Evolutionary conservation across 345 rosid genomes (phyloP).

Genomic region (Stellera chamaejasme): DNA sequence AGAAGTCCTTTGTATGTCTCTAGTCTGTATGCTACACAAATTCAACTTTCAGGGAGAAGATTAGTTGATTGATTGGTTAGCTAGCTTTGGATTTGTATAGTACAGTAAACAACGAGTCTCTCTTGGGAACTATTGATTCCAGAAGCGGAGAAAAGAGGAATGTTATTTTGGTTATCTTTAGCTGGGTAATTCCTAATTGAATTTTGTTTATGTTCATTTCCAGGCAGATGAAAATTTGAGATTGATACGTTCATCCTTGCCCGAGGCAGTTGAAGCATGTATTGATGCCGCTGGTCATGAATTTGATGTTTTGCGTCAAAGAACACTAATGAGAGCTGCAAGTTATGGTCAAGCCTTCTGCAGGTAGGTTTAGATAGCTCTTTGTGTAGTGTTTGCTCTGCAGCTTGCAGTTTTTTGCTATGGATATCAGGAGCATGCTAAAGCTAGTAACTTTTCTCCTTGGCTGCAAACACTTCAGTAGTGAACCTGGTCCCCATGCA

Average conservation of each 20-base stretch:
- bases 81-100: no score
- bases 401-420: slow-evolving; percentile 1
- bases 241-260: slow-evolving; percentile 73
- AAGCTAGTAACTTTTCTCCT: slow-evolving; percentile 2
- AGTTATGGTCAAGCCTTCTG: slow-evolving; percentile 99
- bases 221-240: slow-evolving; percentile 99
- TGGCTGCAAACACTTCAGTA: not conserved
- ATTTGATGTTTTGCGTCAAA: slow-evolving; percentile 73
- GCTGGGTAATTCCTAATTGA: slow-evolving; percentile 1
- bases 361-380: slow-evolving; percentile 45
- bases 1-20: no score
- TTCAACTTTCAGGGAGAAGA: no score
- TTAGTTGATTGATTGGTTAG: no score
- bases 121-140: no score
- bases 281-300: slow-evolving; percentile 96
- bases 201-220: slow-evolving; percentile 13
- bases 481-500: no score
- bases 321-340: slow-evolving; percentile 84
- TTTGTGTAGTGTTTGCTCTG: slow-evolving; percentile 6
- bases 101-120: no score
- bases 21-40: no score
- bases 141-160: not conserved
- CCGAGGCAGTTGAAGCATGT: slow-evolving; percentile 94
- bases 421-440: slow-evolving; percentile 4
- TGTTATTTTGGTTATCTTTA: not conserved